phyloP scores from a whole-genome alignment of 352 stramenopile genomes.

The Pythium biforme region DNA sequence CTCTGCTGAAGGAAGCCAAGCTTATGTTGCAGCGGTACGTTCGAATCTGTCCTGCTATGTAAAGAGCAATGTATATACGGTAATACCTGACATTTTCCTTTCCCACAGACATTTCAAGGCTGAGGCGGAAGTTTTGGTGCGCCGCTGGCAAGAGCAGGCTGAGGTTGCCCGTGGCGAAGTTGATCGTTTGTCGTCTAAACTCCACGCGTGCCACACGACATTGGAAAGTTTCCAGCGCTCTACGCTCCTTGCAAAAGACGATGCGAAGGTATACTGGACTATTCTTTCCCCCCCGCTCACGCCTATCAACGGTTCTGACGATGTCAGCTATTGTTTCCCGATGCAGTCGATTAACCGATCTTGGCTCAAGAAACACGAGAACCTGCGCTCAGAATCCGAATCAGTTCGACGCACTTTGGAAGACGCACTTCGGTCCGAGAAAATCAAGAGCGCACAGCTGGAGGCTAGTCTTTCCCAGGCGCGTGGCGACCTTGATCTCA shows the following conservation, averaged over 20 bases:
- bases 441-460: conserved; percentile 30
- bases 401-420: conserved; percentile 39
- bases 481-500: conserved; percentile 32
- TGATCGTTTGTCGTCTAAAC: conserved; percentile 39
- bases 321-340: too few relatives aligned
- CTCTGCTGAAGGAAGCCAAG: conserved; percentile 37
- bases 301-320: too few relatives aligned
- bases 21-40: conserved; percentile 35
- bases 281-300: too few relatives aligned
- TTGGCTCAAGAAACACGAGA: conserved; percentile 28
- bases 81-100: not conserved
- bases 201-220: conserved; percentile 49
- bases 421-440: conserved; percentile 40
- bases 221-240: conserved; percentile 47
- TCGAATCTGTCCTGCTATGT: not conserved
- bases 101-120: conserved; percentile 42
- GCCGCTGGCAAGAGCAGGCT: conserved; percentile 46
- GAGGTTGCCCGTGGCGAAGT: conserved; percentile 38
- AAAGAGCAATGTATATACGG: too few relatives aligned
- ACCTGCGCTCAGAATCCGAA: conserved; percentile 37
- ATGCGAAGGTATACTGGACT: conserved; percentile 46
- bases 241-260: conserved; percentile 42
- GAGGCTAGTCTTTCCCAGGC: conserved; percentile 37
- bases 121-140: conserved; percentile 34
- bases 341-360: conserved; percentile 23